A percentile compares a stretch with the other conserved stretches of the same genome.
These are phyloP conservation scores for Oryza glaberrima DNA, from an alignment of 176 grass and related monocot species.

Conservation along the genomic window DNA sequence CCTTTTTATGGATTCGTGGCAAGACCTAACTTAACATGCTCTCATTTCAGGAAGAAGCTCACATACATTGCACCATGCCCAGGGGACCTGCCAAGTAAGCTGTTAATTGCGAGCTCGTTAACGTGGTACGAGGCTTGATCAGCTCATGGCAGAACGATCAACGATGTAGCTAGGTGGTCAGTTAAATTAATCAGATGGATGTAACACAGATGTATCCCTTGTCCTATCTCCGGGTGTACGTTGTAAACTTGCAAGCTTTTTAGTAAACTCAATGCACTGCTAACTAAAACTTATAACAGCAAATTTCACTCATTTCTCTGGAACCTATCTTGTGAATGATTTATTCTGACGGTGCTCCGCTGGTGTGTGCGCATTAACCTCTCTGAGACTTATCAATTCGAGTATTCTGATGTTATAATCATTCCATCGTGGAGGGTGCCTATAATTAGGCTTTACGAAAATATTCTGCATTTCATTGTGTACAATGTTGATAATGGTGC, in stretches of 20 bases:
- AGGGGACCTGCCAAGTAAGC: constrained; percentile 82
- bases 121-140: constrained; percentile 88
- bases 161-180: constrained; percentile 25
- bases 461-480: not conserved
- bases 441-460: not conserved
- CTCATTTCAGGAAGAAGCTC: constrained; percentile 80
- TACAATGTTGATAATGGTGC: not conserved
- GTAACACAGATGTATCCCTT: constrained; percentile 1
- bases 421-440: too few relatives aligned
- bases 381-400: not conserved
- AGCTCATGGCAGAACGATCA: not conserved
- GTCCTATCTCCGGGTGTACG: not conserved
- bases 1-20: not conserved
- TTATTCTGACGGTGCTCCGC: not conserved
- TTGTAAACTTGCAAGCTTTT: too few relatives aligned
- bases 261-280: not conserved
- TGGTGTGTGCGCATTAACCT: not conserved
- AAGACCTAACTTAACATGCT: constrained; percentile 9
- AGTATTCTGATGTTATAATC: not conserved
- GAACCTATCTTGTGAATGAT: not conserved
- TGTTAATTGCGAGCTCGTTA: constrained; percentile 76
- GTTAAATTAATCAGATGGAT: not conserved
- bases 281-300: not conserved
- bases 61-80: constrained; percentile 81
- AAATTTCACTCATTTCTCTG: not conserved